phyloP scores from a whole-genome alignment of 352 stramenopile species.

The Globisporangium parvum region DNA sequence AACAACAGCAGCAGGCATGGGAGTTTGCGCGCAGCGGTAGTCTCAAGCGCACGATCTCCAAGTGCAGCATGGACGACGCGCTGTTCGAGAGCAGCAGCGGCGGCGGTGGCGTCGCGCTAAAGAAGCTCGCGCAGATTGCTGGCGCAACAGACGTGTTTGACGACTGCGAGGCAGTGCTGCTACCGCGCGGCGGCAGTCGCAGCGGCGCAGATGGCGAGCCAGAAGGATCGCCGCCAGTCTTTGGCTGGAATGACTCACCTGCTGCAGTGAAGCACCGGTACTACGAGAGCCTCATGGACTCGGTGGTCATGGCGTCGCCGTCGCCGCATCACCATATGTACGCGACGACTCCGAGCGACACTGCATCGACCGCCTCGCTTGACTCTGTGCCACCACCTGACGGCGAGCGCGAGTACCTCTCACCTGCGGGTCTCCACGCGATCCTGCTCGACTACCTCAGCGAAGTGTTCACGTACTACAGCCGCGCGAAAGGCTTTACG shows the following conservation, averaged over 20 bases:
- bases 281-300: conserved; percentile 31
- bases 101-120: conserved; percentile 6
- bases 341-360: conserved; percentile 1
- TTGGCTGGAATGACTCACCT: conserved; percentile 24
- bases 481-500: conserved; percentile 35
- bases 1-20: conserved; percentile 4
- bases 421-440: conserved; percentile 34
- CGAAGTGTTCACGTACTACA: conserved; percentile 56
- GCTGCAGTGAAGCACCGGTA: conserved; percentile 24
- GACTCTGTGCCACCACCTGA: conserved; percentile 6
- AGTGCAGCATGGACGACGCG: conserved; percentile 52
- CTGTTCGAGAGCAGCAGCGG: conserved; percentile 17
- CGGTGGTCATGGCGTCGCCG: conserved; percentile 22
- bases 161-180: conserved; percentile 34
- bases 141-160: conserved; percentile 6
- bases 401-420: conserved; percentile 29
- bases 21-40: background rate
- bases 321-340: conserved; percentile 32
- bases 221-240: conserved; percentile 31
- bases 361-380: conserved; percentile 17
- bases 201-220: conserved; percentile 13
- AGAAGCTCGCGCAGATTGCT: conserved; percentile 28
- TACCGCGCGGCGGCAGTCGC: conserved; percentile 23
- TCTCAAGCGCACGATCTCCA: conserved; percentile 77
- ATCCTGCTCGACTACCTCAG: conserved; percentile 52